phyloP scores from a whole-genome alignment of 345 rosid genomes.

The Heritiera littoralis region DNA sequence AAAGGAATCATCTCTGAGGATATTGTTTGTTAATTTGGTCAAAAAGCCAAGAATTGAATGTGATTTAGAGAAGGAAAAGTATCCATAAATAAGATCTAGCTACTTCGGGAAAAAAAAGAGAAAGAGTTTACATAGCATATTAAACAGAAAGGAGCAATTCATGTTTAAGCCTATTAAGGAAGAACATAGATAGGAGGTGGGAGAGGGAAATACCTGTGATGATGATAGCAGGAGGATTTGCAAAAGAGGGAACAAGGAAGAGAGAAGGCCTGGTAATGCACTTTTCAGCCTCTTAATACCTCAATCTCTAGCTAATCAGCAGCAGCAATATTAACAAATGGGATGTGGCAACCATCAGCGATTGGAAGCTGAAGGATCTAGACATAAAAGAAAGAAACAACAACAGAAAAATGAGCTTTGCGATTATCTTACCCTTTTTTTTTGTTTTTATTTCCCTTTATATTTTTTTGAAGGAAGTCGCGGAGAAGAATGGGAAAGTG shows the following conservation, averaged over 20 bases:
- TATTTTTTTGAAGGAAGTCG: too few species aligned
- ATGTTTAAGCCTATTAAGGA: too few species aligned
- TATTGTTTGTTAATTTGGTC: background rate
- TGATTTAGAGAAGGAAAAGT: conserved; percentile 8
- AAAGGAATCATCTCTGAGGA: background rate
- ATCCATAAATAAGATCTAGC: conserved; percentile 22
- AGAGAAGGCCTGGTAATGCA: background rate
- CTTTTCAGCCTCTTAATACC: background rate
- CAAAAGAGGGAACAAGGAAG: background rate
- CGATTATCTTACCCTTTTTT: too few species aligned
- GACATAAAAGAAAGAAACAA: background rate
- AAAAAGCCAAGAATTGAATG: background rate
- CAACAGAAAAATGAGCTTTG: too few species aligned
- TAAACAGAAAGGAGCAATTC: background rate
- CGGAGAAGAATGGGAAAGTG: background rate
- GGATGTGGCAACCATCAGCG: background rate
- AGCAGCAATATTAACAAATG: too few species aligned
- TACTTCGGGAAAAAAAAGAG: background rate
- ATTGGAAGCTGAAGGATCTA: background rate
- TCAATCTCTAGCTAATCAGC: background rate
- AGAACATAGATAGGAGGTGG: background rate
- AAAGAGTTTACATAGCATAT: background rate
- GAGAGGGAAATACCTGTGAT: background rate
- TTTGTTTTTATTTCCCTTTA: too few species aligned
- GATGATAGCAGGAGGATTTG: background rate